Evolutionary conservation across 1,284 basidiomycete genomes (phyloP).

Genomic region (Cutaneotrichosporon sp.): DNA sequence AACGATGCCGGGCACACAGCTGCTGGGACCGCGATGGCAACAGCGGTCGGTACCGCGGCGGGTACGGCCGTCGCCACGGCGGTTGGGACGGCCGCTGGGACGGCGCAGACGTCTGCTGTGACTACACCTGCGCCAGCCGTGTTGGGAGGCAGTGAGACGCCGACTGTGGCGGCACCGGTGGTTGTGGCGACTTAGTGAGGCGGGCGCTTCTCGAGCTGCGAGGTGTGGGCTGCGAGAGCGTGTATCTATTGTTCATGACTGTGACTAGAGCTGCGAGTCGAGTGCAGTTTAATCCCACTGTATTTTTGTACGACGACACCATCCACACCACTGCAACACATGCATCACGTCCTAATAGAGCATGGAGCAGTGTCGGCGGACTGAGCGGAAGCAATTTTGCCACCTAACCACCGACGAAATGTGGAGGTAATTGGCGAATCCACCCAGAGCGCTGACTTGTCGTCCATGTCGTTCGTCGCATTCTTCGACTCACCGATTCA

Average conservation of each 20-base stretch:
- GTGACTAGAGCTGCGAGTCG: too few relatives aligned
- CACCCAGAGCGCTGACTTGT: not conserved
- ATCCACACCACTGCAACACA: not conserved
- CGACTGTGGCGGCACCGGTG: not conserved
- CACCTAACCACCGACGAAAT: not conserved
- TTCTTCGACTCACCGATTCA: not conserved
- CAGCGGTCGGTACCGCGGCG: not conserved
- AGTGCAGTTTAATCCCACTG: too few relatives aligned
- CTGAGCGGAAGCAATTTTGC: conserved; percentile 2
- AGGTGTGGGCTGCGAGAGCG: too few relatives aligned
- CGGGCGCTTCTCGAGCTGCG: too few relatives aligned
- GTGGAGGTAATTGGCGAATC: not conserved
- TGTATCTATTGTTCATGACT: not conserved
- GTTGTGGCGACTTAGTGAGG: not conserved
- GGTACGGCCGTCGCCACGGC: not conserved
- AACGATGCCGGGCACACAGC: not conserved
- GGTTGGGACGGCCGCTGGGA: not conserved
- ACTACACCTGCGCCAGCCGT: not conserved
- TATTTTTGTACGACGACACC: too few relatives aligned
- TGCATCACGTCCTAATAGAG: not conserved
- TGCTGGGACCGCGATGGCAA: not conserved
- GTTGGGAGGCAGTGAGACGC: not conserved
- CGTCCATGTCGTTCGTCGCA: not conserved
- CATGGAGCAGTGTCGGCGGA: not conserved
- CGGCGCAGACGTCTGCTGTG: not conserved